Evolutionary conservation across 352 stramenopile genomes (phyloP), one percentile per base, ranked within the genome.

Genomic region (Phytophthora hybrid): DNA sequence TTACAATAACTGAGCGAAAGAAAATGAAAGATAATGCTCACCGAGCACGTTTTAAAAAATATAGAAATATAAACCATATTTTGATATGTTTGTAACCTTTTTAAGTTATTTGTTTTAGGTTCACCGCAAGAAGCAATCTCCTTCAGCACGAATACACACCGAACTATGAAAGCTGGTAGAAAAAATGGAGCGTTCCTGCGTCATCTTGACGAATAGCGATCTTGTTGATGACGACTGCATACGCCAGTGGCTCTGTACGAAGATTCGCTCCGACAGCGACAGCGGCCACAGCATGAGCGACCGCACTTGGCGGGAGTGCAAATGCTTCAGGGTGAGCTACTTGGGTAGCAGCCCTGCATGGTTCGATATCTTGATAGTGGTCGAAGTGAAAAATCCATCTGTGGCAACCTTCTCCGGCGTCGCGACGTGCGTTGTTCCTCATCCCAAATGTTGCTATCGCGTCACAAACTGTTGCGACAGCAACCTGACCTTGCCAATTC

Each of bases 301-400:
- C 9, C 11, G 51, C 21, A 57, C 14, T 3, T 56, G 51, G 51
- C 51, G 51, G 32, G 21, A 34, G 13, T n/a, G 51, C 51, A 37
- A 56, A 56, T 56, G 51, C 51, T 56, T 56, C 51, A 56, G 8
- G 51, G 51, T 37, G 51, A 56, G 21, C 51, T 37, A 19, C 51
- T 31, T n/a, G 51, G 21, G 37, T 37, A 34, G 51, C 51, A 34
- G 21, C 32, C 51, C 32, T 60, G 54, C 54, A 60, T 47, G 31
- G 31, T 31, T 8, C 31, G 11, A 60, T 16, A 46, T 60, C 54
- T 46, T 47, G 29, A 31, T 60, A 60, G 34, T 60, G 29, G 54
- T 47, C 54, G 18, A 62, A 62, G 55, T 62, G 55, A 39, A 37
- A 52, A 62, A 62, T 62, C 34, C 56, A 61, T 51, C 34, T 10